phyloP scores from a whole-genome alignment of 2,329 filamentous ascomycete species.

The Fusarium neocosmosporiellum region DNA sequence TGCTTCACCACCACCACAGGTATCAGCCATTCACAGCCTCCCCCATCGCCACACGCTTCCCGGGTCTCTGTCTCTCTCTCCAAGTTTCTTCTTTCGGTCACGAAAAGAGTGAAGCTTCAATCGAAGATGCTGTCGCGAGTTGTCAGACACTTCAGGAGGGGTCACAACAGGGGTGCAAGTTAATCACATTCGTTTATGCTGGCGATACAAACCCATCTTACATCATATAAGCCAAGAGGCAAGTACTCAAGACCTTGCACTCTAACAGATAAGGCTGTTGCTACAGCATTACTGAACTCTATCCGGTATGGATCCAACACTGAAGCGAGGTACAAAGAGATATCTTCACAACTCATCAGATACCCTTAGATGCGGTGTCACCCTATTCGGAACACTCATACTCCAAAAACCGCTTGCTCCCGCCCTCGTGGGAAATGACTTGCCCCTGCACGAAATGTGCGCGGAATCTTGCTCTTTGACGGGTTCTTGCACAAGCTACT shows the following conservation, averaged over 20 bases:
- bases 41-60: conserved; percentile 20
- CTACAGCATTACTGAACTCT: neutral
- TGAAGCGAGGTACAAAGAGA: neutral
- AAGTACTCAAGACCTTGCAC: neutral
- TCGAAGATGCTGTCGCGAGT: conserved; percentile 9
- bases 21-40: conserved; percentile 26
- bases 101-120: conserved; percentile 1
- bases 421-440: conserved; percentile 17
- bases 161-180: neutral
- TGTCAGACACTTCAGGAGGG: neutral
- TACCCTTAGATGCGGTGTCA: conserved; percentile 26
- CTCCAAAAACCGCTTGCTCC: conserved; percentile 18
- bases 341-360: conserved; percentile 5
- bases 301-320: neutral
- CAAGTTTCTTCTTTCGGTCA: neutral
- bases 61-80: neutral
- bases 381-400: conserved; percentile 20
- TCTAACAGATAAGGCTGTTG: neutral
- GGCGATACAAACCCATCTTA: neutral
- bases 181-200: neutral
- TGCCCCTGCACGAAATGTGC: conserved; percentile 21
- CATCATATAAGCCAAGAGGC: neutral
- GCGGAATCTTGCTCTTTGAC: conserved; percentile 1
- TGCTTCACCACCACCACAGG: conserved; percentile 36
- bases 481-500: conserved; percentile 11